Evolutionary conservation across 129 eudicot species (phyloP), one percentile per base, ranked within the genome.

Genomic region (Artemisia annua): DNA sequence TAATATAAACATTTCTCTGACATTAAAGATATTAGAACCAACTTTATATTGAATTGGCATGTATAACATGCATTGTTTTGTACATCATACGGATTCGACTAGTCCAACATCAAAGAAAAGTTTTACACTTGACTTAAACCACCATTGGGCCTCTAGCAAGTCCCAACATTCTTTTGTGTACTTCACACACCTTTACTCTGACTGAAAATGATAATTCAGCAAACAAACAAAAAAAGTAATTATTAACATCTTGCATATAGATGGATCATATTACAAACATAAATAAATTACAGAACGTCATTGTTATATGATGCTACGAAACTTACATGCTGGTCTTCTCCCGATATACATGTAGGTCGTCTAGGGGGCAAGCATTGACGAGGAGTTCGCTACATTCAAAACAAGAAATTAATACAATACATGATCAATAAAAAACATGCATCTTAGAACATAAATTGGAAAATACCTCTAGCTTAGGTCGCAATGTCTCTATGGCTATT

Each of bases 361-460:
- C 97, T 73, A 18, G 97, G 97, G 11, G 97, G 97, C 20, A 92
- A 71, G 70, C 87, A 84, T 46, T 87, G 94, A 71, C 84, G 96
- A 67, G 91, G 94, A 24, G 97, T 92, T 82, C 89, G 87, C 97
- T 92, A 82, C 61, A 63, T 54, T 71, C 1, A 50, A 8, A 26
- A 24, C 32, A 59, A 11, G 56, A 48, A 18, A 24, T 57, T 16
- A 35, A 2, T 1, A 63, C 44, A 32, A 50, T n/a, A 11, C 2
- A 22, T 44, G 48, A 8, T 58, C 14, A 24, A 44, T 44, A 20
- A 55, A n/a, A 39, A 39, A 39, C 46, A 39, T 39, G 46, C 7
- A 53, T 44, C 5, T 11, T 14, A 7, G 62, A 18, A 39, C 46
- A 24, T 56, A 64, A 71, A 24, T 28, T 48, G 20, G 1, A 18